Percentiles rank a stretch among this genome's conserved stretches.
phyloP scores from a whole-genome alignment of 352 stramenopile species.

The Globisporangium recalcitrans region DNA sequence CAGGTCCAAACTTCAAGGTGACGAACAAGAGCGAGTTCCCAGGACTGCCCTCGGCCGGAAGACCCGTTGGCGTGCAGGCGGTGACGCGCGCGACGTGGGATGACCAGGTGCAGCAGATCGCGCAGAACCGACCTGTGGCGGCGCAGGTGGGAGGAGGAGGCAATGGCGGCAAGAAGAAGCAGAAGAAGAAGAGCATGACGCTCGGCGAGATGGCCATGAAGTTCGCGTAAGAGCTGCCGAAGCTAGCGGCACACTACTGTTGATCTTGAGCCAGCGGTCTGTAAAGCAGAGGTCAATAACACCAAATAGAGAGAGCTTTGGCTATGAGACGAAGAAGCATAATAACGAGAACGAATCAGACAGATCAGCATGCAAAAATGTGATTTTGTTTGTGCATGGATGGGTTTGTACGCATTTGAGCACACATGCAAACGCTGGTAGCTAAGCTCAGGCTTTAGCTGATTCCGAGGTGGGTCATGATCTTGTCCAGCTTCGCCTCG shows the following conservation, averaged over 20 bases:
- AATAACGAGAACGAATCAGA: not conserved
- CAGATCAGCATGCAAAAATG: not conserved
- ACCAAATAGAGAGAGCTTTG: not conserved
- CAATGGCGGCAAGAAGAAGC: conserved; percentile 52
- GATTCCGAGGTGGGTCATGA: conserved; percentile 80
- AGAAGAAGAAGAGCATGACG: conserved; percentile 84
- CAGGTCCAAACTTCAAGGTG: conserved; percentile 15
- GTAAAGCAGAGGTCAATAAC: not conserved
- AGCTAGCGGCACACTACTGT: not conserved
- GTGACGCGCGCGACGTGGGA: conserved; percentile 82
- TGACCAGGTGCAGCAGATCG: conserved; percentile 68
- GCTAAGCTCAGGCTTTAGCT: conserved; percentile 23
- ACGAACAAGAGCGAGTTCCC: conserved; percentile 74
- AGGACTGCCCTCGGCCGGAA: conserved; percentile 50
- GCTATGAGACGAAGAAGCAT: not conserved
- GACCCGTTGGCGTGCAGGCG: conserved; percentile 57
- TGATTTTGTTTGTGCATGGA: not conserved
- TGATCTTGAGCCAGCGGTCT: not conserved
- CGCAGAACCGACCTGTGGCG: conserved; percentile 41
- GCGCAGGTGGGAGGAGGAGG: conserved; percentile 13
- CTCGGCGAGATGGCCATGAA: conserved; percentile 79
- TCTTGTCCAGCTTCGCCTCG: conserved; percentile 87
- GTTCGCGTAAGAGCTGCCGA: conserved; percentile 43
- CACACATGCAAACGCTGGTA: not conserved
- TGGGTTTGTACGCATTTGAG: not conserved